phyloP scores from a whole-genome alignment of 129 eudicot genomes.

The Dittrichia graveolens region DNA sequence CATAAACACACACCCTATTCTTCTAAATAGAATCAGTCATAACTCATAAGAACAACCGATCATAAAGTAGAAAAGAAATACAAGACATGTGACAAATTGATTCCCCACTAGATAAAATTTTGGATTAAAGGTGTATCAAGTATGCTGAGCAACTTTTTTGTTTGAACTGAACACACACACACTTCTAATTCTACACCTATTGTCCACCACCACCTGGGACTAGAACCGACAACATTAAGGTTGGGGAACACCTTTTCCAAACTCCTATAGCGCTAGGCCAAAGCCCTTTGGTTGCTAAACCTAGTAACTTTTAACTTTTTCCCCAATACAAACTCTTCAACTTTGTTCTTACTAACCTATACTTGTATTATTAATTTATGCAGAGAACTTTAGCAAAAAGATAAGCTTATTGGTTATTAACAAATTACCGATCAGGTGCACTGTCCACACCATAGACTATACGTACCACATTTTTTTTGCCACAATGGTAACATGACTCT shows the following conservation, averaged over 20 bases:
- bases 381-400: not conserved
- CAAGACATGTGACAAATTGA: slow-evolving; percentile 1
- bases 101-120: not conserved
- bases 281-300: not conserved
- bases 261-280: no score
- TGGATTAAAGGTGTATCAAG: not conserved
- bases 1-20: no score
- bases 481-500: slow-evolving; percentile 2
- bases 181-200: no score
- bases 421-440: not conserved
- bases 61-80: not conserved
- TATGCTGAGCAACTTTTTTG: no score
- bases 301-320: not conserved
- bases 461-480: slow-evolving; percentile 3
- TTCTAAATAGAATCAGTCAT: not conserved
- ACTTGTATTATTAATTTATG: not conserved
- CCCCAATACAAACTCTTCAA: not conserved
- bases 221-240: no score
- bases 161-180: no score
- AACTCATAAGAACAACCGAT: not conserved
- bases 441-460: slow-evolving; percentile 13
- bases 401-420: slow-evolving; percentile 5
- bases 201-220: no score
- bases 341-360: not conserved
- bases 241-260: no score